Conservation (phyloP, 164 flowering plant species). For the Nelumbo lutea region DNA sequence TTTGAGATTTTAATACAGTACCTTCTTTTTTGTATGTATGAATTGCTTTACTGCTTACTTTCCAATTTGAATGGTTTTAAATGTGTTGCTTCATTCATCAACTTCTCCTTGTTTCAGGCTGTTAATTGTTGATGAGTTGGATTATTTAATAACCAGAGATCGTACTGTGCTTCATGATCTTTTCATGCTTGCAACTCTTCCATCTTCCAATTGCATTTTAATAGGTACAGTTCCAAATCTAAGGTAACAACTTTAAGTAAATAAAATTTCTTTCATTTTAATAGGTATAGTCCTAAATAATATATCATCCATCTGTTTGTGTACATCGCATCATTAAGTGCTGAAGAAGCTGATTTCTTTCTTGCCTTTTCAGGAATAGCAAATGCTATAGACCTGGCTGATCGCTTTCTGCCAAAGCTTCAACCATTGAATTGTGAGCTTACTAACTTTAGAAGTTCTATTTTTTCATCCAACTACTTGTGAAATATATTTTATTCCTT, state of each 20-base stretch:
- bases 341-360: conserved; percentile 4
- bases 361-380: conserved; percentile 66
- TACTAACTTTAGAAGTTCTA: neutral
- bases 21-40: neutral
- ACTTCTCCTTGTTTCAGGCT: conserved; percentile 41
- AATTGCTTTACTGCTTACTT: conserved; percentile 6
- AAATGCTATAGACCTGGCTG: conserved; percentile 94
- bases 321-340: neutral
- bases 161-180: conserved; percentile 90
- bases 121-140: conserved; percentile 86
- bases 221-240: conserved; percentile 46
- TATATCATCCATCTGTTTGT: neutral
- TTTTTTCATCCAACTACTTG: neutral
- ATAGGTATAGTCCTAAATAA: neutral
- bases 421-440: conserved; percentile 84
- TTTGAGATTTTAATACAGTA: neutral
- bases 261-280: neutral
- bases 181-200: conserved; percentile 86
- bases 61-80: neutral
- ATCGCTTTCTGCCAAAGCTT: conserved; percentile 91
- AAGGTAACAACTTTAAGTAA: neutral
- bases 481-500: no score
- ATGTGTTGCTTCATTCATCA: neutral
- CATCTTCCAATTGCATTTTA: conserved; percentile 75
- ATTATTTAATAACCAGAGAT: conserved; percentile 82